These are phyloP conservation scores for Venturia asperata DNA, from an alignment of 2,329 filamentous ascomycete species.

Conservation along the genomic window DNA sequence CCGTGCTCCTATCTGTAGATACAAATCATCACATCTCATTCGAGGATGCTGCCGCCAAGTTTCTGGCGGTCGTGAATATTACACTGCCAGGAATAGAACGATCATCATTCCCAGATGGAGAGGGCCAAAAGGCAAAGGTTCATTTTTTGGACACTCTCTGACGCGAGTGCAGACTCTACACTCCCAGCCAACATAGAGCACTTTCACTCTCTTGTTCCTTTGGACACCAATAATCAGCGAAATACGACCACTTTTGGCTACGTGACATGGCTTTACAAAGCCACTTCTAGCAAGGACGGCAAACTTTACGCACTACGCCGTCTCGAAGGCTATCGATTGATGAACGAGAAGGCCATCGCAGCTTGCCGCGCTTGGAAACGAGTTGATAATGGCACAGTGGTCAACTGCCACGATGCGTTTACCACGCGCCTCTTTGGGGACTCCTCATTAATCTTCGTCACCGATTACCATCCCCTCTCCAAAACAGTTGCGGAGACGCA, in stretches of 20 bases:
- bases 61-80: not conserved
- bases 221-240: conserved; percentile 76
- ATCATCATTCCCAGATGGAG: not conserved
- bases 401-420: conserved; percentile 84
- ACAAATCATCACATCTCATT: not conserved
- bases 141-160: not conserved
- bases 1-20: not conserved
- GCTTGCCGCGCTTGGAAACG: conserved; percentile 85
- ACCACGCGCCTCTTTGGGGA: conserved; percentile 90
- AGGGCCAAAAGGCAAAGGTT: not conserved
- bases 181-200: conserved; percentile 71
- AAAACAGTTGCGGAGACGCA: conserved; percentile 85
- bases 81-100: not conserved
- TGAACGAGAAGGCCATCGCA: conserved; percentile 80
- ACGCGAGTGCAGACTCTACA: conserved; percentile 49
- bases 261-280: conserved; percentile 92
- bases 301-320: conserved; percentile 80
- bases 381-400: conserved; percentile 72
- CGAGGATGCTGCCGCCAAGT: not conserved
- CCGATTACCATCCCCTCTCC: conserved; percentile 84
- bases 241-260: conserved; percentile 76
- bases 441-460: conserved; percentile 88
- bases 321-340: conserved; percentile 80
- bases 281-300: conserved; percentile 79
- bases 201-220: conserved; percentile 84